Evolutionary conservation across 441 rosid genomes (phyloP).

Genomic region (Adansonia rubrostipa): DNA sequence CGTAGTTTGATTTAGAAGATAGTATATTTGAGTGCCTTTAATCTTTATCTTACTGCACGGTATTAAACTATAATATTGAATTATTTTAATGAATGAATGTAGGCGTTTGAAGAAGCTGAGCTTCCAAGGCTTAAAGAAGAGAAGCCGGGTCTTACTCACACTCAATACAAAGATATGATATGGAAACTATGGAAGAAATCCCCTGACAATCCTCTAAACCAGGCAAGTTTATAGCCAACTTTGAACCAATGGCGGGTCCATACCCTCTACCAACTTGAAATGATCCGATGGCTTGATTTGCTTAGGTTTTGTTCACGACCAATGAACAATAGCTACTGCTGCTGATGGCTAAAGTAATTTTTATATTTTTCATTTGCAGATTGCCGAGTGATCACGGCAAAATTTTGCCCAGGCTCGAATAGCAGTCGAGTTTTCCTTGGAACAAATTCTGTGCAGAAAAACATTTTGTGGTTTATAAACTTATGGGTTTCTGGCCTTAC

Average conservation of each 20-base stretch:
- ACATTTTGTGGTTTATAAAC: conserved; percentile 10
- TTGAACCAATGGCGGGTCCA: neutral
- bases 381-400: conserved; percentile 43
- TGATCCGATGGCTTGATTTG: neutral
- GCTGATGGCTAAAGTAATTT: neutral
- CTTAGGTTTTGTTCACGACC: neutral
- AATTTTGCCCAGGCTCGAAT: conserved; percentile 23
- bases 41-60: neutral
- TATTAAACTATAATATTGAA: neutral
- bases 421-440: conserved; percentile 9
- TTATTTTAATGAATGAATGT: conserved; percentile 22
- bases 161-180: conserved; percentile 92
- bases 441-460: conserved; percentile 2
- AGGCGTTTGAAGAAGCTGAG: conserved; percentile 97
- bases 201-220: conserved; percentile 96
- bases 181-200: conserved; percentile 99
- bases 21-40: neutral
- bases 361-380: conserved; percentile 39
- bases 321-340: neutral
- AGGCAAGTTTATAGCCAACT: conserved; percentile 43
- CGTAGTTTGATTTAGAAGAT: neutral
- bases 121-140: conserved; percentile 88
- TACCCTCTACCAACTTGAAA: neutral
- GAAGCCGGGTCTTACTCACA: conserved; percentile 96
- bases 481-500: conserved; percentile 14